Evolutionary conservation across 2,329 filamentous ascomycete species (phyloP).

Genomic region (Pseudopyricularia cyperi): DNA sequence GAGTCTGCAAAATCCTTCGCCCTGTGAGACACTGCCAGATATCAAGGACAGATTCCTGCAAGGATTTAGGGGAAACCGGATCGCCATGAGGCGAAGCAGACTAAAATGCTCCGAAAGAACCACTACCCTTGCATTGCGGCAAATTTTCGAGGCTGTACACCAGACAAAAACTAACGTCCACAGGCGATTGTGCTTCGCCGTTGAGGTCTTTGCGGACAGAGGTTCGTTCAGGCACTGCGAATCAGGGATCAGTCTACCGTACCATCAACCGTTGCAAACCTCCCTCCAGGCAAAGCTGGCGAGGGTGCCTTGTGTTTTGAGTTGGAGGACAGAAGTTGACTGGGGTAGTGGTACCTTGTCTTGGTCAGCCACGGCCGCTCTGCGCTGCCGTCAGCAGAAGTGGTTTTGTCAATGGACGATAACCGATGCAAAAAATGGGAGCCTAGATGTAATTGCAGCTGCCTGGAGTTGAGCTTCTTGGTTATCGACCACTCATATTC

Average conservation of each 20-base stretch:
- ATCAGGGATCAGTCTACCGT: background rate
- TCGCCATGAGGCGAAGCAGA: background rate
- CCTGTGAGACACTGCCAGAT: background rate
- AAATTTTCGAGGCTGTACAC: background rate
- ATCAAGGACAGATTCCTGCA: background rate
- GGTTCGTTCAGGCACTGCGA: background rate
- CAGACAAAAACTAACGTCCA: background rate
- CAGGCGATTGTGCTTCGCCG: background rate
- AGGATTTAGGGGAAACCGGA: background rate
- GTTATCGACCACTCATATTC: too few relatives aligned
- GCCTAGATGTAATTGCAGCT: too few relatives aligned
- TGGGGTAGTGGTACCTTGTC: background rate
- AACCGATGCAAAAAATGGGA: too few relatives aligned
- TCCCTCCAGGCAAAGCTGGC: background rate
- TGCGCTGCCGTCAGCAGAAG: too few relatives aligned
- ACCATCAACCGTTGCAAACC: background rate
- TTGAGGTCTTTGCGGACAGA: background rate
- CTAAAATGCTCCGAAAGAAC: too few relatives aligned
- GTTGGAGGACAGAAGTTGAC: background rate
- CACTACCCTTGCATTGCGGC: too few relatives aligned
- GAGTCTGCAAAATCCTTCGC: background rate
- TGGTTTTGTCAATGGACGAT: too few relatives aligned
- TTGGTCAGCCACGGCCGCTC: too few relatives aligned
- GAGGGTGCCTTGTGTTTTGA: background rate
- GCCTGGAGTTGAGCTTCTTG: too few relatives aligned